Conservation (phyloP, 257 asterid species). For the Jacaranda mimosifolia region DNA sequence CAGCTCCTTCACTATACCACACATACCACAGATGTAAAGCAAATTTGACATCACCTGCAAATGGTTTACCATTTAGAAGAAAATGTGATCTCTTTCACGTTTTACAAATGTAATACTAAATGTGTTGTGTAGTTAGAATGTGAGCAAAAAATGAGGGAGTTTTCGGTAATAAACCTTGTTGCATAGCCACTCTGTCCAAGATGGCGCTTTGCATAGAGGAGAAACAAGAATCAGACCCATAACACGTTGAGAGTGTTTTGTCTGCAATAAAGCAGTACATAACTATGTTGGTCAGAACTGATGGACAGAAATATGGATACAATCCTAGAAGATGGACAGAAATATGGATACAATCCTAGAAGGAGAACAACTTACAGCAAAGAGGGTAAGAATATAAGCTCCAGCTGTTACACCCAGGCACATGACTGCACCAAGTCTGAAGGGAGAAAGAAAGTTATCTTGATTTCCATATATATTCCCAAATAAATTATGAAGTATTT, state of each 20-base stretch:
- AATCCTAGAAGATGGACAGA: constrained; percentile 12
- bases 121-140: constrained; percentile 1
- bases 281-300: constrained; percentile 29
- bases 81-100: constrained; percentile 6
- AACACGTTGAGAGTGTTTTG: constrained; percentile 75
- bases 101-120: constrained; percentile 4
- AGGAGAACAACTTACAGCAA: constrained; percentile 73
- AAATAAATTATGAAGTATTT: not conserved
- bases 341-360: constrained; percentile 26
- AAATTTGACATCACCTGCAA: constrained; percentile 91
- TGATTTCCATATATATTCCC: not conserved
- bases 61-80: constrained; percentile 27
- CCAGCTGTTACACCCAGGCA: constrained; percentile 98
- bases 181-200: constrained; percentile 98
- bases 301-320: constrained; percentile 29
- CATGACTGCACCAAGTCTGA: constrained; percentile 92
- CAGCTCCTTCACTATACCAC: constrained; percentile 83
- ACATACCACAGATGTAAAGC: constrained; percentile 91
- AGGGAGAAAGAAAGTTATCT: constrained; percentile 40
- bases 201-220: constrained; percentile 92
- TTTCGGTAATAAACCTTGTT: constrained; percentile 70
- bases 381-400: constrained; percentile 88
- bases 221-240: constrained; percentile 95
- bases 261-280: constrained; percentile 52
- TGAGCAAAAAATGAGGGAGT: constrained; percentile 2